Conservation (phyloP, 2,329 filamentous ascomycete species). For the Talaromyces amestolkiae region DNA sequence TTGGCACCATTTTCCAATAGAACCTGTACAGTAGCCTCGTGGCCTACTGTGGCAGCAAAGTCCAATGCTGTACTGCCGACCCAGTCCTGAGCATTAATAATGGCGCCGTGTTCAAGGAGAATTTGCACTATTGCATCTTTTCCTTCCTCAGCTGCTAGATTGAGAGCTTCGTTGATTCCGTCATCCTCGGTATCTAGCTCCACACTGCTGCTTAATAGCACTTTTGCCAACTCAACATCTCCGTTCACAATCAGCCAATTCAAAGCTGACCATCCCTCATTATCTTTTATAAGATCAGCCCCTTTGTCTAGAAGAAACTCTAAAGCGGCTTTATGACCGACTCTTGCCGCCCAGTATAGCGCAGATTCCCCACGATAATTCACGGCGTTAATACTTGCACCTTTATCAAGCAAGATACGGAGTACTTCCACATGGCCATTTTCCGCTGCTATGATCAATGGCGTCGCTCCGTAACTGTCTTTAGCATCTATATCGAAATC, state of each 20-base stretch:
- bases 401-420: background rate
- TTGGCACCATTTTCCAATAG: slow-evolving; percentile 42
- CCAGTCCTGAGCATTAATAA: slow-evolving; percentile 2
- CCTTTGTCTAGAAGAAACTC: background rate
- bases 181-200: slow-evolving; percentile 11
- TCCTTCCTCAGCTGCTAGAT: slow-evolving; percentile 15
- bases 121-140: slow-evolving; percentile 13
- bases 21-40: slow-evolving; percentile 32
- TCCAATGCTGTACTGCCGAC: slow-evolving; percentile 20
- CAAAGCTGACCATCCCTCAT: slow-evolving; percentile 3
- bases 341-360: background rate
- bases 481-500: background rate
- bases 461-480: background rate
- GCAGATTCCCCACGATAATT: background rate
- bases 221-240: background rate
- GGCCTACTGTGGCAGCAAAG: slow-evolving; percentile 15
- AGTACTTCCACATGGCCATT: background rate
- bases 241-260: background rate
- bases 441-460: background rate
- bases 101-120: background rate
- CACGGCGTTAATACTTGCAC: background rate
- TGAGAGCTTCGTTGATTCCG: background rate
- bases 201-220: slow-evolving; percentile 9
- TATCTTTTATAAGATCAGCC: background rate
- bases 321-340: background rate